These are phyloP conservation scores for Pseudoneurospora amorphoporcata DNA, from an alignment of 495 filamentous ascomycete genomes.

Conservation along the genomic window DNA sequence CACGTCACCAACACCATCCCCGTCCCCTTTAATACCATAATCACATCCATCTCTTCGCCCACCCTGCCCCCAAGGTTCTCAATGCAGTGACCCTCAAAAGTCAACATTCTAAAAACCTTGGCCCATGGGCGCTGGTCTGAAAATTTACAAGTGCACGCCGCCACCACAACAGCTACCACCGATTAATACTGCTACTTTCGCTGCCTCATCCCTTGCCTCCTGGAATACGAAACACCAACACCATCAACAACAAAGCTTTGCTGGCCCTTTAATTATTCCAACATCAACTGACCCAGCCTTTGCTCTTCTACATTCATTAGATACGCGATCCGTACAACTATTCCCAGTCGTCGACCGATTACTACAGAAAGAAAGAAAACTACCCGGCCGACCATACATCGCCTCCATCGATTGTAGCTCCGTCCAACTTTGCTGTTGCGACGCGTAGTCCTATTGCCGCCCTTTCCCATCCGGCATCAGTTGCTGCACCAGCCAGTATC, in stretches of 20 bases:
- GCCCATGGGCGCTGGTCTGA: background rate
- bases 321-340: constrained; percentile 42
- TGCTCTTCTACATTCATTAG: constrained; percentile 23
- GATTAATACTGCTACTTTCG: background rate
- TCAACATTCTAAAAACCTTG: background rate
- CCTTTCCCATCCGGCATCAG: constrained; percentile 43
- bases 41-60: constrained; percentile 7
- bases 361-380: constrained; percentile 25
- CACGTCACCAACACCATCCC: background rate
- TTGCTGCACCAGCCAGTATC: constrained; percentile 5
- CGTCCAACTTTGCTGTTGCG: constrained; percentile 38
- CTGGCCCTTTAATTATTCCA: background rate
- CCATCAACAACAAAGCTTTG: background rate
- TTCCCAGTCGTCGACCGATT: constrained; percentile 31
- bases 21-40: constrained; percentile 1
- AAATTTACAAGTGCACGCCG: background rate
- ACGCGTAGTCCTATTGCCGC: constrained; percentile 43
- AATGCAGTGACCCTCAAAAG: background rate
- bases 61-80: background rate
- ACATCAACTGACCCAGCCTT: constrained; percentile 14
- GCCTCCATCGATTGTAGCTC: constrained; percentile 19
- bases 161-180: background rate
- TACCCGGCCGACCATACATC: constrained; percentile 40
- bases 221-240: constrained; percentile 1
- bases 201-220: background rate